Evolutionary conservation across 352 stramenopile genomes (phyloP).

Genomic region (Globisporangium mamillatum): DNA sequence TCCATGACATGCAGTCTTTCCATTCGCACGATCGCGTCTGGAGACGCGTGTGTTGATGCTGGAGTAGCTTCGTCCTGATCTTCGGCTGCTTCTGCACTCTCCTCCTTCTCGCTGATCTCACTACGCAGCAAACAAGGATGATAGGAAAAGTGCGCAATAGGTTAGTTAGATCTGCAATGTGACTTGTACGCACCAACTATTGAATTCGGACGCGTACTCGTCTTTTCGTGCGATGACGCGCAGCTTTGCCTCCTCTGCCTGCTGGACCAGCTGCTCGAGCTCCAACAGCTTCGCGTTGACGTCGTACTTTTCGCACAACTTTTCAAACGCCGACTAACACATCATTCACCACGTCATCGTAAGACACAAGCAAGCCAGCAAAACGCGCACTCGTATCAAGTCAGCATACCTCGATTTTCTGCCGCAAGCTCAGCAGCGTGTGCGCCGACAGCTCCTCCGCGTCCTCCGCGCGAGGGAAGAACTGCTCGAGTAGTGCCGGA

Average conservation of each 20-base stretch:
- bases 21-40: constrained; percentile 35
- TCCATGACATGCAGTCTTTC: constrained; percentile 53
- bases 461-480: constrained; percentile 36
- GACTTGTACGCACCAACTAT: no score
- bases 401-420: constrained; percentile 37
- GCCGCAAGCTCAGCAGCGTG: constrained; percentile 45
- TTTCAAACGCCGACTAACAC: constrained; percentile 38
- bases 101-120: not conserved
- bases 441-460: constrained; percentile 39
- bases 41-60: constrained; percentile 12
- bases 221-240: constrained; percentile 28
- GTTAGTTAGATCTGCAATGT: not conserved
- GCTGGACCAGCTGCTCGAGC: constrained; percentile 45
- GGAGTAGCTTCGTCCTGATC: not conserved
- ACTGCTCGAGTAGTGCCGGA: constrained; percentile 44
- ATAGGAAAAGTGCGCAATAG: not conserved
- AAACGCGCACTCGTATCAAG: no score
- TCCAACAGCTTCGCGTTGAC: constrained; percentile 45
- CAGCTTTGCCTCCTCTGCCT: constrained; percentile 40
- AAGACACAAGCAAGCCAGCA: no score
- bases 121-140: not conserved
- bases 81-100: constrained; percentile 11
- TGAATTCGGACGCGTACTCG: constrained; percentile 6
- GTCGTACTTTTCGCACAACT: constrained; percentile 45
- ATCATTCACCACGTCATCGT: not conserved